phyloP scores from a whole-genome alignment of 805 yeast species.

The Tanozyma kutaoensis region DNA sequence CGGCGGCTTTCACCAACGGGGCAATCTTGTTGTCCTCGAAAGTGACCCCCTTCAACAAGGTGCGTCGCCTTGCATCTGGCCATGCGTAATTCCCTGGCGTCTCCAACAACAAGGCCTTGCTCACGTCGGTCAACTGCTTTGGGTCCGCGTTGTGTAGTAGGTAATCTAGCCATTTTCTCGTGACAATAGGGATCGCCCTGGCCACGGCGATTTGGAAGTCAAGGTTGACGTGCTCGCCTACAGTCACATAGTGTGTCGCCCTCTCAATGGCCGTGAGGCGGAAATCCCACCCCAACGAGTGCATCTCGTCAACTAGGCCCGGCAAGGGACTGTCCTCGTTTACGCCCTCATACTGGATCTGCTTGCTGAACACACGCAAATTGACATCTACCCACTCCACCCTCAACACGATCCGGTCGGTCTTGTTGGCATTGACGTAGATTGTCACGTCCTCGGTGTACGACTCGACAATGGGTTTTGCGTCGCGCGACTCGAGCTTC shows the following conservation, averaged over 20 bases:
- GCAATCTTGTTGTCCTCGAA: conserved; percentile 1
- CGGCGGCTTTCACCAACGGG: conserved; percentile 1
- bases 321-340: conserved; percentile 5
- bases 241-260: conserved; percentile 13
- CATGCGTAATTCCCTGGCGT: conserved; percentile 2
- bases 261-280: conserved; percentile 6
- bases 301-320: conserved; percentile 3
- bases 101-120: conserved; percentile 4
- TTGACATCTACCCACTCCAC: conserved; percentile 11
- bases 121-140: conserved; percentile 10
- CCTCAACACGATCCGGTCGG: conserved; percentile 5
- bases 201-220: conserved; percentile 12
- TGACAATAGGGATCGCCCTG: conserved; percentile 16
- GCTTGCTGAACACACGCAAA: conserved; percentile 5
- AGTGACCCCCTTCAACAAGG: conserved; percentile 6
- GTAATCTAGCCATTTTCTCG: conserved; percentile 10
- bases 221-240: conserved; percentile 4
- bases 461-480: conserved; percentile 2
- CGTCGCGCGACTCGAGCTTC: conserved; percentile 7
- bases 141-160: conserved; percentile 3
- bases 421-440: conserved; percentile 7
- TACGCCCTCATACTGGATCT: conserved; percentile 4
- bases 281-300: conserved; percentile 8
- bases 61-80: conserved; percentile 5
- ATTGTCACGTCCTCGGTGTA: conserved; percentile 2